These are phyloP conservation scores for Neofusicoccum umdonicola DNA, from an alignment of 2,329 filamentous ascomycete species.

Conservation along the genomic window DNA sequence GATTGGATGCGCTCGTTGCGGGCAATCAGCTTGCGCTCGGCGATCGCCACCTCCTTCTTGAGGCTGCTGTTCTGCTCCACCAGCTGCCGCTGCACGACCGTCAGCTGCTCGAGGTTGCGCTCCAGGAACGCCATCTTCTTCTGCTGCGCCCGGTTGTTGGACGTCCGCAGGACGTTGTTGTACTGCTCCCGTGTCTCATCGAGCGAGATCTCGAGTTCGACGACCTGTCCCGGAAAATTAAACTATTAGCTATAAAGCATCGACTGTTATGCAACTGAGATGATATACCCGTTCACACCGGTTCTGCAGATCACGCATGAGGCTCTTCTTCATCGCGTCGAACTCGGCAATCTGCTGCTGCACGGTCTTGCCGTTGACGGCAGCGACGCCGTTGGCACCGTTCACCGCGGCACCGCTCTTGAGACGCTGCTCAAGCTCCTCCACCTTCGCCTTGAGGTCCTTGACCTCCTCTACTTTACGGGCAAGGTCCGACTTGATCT, in stretches of 20 bases:
- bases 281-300: conserved; percentile 77
- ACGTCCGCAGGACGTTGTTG: conserved; percentile 94
- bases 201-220: conserved; percentile 95
- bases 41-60: conserved; percentile 99
- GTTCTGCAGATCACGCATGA: conserved; percentile 98
- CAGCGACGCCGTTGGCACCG: conserved; percentile 57
- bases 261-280: conserved; percentile 23
- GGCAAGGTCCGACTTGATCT: conserved; percentile 71
- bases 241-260: conserved; percentile 15
- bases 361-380: conserved; percentile 77
- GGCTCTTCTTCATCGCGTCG: conserved; percentile 98
- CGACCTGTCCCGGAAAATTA: conserved; percentile 50
- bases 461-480: conserved; percentile 79
- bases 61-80: conserved; percentile 96
- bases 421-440: conserved; percentile 72
- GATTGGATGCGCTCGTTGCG: conserved; percentile 96
- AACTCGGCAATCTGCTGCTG: conserved; percentile 99
- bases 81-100: conserved; percentile 93
- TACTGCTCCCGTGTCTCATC: conserved; percentile 98
- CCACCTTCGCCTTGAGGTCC: conserved; percentile 75
- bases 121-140: conserved; percentile 99
- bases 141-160: conserved; percentile 97
- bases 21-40: conserved; percentile 93
- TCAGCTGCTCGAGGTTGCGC: conserved; percentile 95
- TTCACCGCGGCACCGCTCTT: conserved; percentile 57